These are phyloP conservation scores for Austroboletus niveus DNA, from an alignment of 1,284 basidiomycete species.

Conservation along the genomic window DNA sequence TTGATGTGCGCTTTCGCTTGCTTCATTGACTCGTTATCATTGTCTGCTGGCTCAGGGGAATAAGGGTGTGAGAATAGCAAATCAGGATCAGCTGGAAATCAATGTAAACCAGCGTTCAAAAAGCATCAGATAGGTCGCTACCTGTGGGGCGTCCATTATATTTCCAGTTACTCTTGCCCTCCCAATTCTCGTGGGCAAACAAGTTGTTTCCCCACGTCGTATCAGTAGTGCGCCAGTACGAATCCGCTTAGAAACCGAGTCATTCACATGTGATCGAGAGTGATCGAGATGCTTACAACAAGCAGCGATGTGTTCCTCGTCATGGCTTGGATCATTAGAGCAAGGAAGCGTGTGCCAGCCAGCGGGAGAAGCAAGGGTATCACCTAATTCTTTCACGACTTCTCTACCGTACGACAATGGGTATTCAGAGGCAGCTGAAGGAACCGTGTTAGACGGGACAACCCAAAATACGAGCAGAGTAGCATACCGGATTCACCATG, in stretches of 20 bases:
- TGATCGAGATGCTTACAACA: constrained; percentile 11
- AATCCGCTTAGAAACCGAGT: constrained; percentile 21
- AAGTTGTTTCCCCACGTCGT: constrained; percentile 92
- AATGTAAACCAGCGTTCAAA: not conserved
- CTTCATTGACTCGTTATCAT: constrained; percentile 46
- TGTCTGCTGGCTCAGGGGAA: constrained; percentile 49
- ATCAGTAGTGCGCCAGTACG: constrained; percentile 60
- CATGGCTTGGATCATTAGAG: constrained; percentile 48
- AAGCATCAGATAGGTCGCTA: not conserved
- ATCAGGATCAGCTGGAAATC: constrained; percentile 6
- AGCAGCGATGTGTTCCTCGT: not conserved
- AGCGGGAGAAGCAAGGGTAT: constrained; percentile 69
- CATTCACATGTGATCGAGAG: not conserved
- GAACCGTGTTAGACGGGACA: not conserved
- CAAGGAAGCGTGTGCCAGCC: constrained; percentile 84
- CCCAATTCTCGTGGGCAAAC: constrained; percentile 89
- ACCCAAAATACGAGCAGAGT: not conserved
- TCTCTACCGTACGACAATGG: constrained; percentile 26
- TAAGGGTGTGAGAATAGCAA: constrained; percentile 71
- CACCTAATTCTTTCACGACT: constrained; percentile 19
- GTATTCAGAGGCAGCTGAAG: constrained; percentile 5
- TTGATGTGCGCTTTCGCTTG: constrained; percentile 84
- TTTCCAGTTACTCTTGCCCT: constrained; percentile 74
- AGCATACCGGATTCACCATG: constrained; percentile 16
- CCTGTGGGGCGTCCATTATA: constrained; percentile 76